Percentiles rank a stretch among this genome's conserved stretches.
These are phyloP conservation scores for Rutidosis leptorrhynchoides DNA, from an alignment of 129 eudicot genomes.

Conservation along the genomic window DNA sequence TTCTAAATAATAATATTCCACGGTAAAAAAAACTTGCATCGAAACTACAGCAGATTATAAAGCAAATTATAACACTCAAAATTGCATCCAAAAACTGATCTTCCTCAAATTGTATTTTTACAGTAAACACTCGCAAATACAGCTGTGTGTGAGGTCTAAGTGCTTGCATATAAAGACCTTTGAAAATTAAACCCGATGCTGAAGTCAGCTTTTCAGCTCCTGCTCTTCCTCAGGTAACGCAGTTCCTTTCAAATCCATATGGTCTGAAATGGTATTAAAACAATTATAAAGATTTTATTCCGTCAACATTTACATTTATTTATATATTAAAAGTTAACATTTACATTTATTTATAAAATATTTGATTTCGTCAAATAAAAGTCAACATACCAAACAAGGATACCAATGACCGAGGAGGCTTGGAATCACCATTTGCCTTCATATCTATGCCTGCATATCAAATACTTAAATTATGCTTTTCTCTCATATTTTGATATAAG, in stretches of 20 bases:
- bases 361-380: background rate
- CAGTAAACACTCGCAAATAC: slow-evolving; percentile 32
- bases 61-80: slow-evolving; percentile 30
- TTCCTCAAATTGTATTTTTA: slow-evolving; percentile 44
- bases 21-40: slow-evolving; percentile 1
- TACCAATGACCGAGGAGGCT: slow-evolving; percentile 66
- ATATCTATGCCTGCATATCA: slow-evolving; percentile 56
- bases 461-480: slow-evolving; percentile 13
- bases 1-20: slow-evolving; percentile 14
- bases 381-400: slow-evolving; percentile 69
- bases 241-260: slow-evolving; percentile 48
- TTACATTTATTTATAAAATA: background rate
- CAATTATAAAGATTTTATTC: background rate
- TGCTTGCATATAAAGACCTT: slow-evolving; percentile 26
- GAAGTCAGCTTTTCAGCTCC: slow-evolving; percentile 38
- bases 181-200: background rate
- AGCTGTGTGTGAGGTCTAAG: slow-evolving; percentile 28
- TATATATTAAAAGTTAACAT: background rate
- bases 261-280: slow-evolving; percentile 28
- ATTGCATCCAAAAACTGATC: slow-evolving; percentile 25
- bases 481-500: background rate
- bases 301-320: too few species aligned
- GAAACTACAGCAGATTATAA: slow-evolving; percentile 23
- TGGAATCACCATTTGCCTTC: slow-evolving; percentile 58
- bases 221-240: slow-evolving; percentile 51